phyloP scores from a whole-genome alignment of 495 filamentous ascomycete genomes.

The Neurospora africana region DNA sequence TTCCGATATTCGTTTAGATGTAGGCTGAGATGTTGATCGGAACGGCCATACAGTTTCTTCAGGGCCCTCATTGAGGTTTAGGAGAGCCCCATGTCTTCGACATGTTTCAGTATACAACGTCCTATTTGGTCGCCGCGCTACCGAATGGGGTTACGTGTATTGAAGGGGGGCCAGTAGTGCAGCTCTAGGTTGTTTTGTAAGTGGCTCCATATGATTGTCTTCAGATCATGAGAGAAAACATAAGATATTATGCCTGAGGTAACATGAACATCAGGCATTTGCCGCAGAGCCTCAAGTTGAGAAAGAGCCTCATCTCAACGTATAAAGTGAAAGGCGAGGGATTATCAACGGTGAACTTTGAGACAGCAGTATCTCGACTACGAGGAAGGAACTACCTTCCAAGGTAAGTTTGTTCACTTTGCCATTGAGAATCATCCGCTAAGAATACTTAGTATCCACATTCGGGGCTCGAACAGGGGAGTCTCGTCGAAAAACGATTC shows the following conservation, averaged over 20 bases:
- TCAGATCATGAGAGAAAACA: background rate
- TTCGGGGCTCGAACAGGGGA: background rate
- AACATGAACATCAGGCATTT: background rate
- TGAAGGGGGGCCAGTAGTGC: background rate
- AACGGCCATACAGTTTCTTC: background rate
- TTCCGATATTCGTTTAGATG: background rate
- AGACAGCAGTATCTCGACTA: background rate
- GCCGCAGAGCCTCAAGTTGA: background rate
- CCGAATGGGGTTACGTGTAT: background rate
- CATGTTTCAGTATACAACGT: background rate
- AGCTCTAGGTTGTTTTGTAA: background rate
- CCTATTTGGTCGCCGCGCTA: background rate
- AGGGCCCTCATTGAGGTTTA: background rate
- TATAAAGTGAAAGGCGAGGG: background rate
- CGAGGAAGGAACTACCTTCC: background rate
- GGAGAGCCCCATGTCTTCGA: background rate
- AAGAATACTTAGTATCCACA: background rate
- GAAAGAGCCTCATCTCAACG: background rate
- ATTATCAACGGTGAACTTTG: background rate
- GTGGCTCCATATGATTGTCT: background rate
- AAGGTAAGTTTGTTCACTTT: background rate
- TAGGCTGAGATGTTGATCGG: background rate
- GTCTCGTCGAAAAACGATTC: background rate
- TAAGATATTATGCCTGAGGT: background rate
- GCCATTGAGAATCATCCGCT: background rate